These are phyloP conservation scores for Globisporangium viniferum DNA, from an alignment of 352 stramenopile species.

Conservation along the genomic window DNA sequence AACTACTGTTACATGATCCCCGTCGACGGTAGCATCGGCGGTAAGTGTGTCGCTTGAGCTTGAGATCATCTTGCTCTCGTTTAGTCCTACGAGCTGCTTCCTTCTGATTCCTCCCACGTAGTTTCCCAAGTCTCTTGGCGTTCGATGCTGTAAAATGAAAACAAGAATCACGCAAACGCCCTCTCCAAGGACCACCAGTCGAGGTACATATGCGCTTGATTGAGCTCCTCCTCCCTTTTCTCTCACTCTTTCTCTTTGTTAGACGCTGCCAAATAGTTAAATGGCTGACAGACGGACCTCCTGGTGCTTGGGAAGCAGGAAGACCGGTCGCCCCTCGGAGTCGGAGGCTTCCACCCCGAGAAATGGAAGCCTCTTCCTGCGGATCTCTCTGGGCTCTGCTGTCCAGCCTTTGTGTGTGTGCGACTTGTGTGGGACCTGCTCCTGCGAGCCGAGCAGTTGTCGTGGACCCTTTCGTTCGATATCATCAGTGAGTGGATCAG, in stretches of 20 bases:
- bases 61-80: not conserved
- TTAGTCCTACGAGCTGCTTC: not conserved
- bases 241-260: not conserved
- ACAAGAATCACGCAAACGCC: not conserved
- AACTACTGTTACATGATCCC: constrained; percentile 15
- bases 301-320: not conserved
- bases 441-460: not conserved
- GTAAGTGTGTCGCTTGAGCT: constrained; percentile 9
- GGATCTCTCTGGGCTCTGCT: too few species aligned
- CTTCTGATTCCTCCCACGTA: not conserved
- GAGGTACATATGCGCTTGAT: not conserved
- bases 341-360: not conserved
- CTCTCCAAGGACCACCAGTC: not conserved
- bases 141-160: not conserved
- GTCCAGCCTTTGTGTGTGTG: constrained; percentile 6
- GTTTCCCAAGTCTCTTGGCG: not conserved
- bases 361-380: not conserved
- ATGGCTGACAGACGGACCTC: not conserved
- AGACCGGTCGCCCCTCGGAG: not conserved
- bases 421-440: constrained; percentile 9
- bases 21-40: constrained; percentile 6
- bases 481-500: not conserved
- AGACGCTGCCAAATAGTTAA: not conserved
- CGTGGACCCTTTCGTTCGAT: not conserved
- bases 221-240: not conserved